Base-by-base conservation (phyloP, 768 basidiomycete genomes). In the Mycena galericulata region DNA sequence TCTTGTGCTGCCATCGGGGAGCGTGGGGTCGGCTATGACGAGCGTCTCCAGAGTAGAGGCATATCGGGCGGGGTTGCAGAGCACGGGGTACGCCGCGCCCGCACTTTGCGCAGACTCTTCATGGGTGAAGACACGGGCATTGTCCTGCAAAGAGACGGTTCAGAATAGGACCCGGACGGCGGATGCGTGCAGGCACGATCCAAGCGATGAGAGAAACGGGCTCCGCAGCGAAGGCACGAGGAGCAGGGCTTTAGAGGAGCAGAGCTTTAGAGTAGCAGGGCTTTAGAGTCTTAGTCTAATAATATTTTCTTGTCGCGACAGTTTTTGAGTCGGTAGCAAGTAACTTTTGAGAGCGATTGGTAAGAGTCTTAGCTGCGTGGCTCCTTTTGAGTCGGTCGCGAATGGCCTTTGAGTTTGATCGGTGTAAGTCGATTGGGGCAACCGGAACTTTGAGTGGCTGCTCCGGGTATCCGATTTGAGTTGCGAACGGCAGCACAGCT, bases 21-120 rank as follows among this genome's bases (percentile, higher is more conserved):
- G 53, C 8, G 24, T 18, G 20, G 73, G 63, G 49, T 66, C 63
- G 32, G 69, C 54, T 43, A 81, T 67, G n/a, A 62, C 55, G 32
- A 82, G 63, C 30, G 68, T 74, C 68, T 74, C 78, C 36, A 83
- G 79, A 47, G 45, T 68, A 17, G 71, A 59, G 30, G 77, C 78
- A 59, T 83, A 83, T 32, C 75, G 68, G 12, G 57, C 58, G 18
- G 79, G 75, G 65, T 80, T 79, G n/a, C n/a, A 18, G n/a, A 81
- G 66, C 38, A 83, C 54, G 4, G 80, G 73, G 26, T 64, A 62
- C 11, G 69, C 63, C 9, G 76, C 47, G 22, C 72, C 63, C 18
- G 74, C 70, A 29, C 49, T 63, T 24, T 56, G 56, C 17, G 71
- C 38, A 12, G 62, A 40, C n/a, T 55, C 29, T 10, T 68, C 43